These are phyloP conservation scores for Angomonas desouzai DNA, from an alignment of 208 protist genomes.

Conservation along the genomic window DNA sequence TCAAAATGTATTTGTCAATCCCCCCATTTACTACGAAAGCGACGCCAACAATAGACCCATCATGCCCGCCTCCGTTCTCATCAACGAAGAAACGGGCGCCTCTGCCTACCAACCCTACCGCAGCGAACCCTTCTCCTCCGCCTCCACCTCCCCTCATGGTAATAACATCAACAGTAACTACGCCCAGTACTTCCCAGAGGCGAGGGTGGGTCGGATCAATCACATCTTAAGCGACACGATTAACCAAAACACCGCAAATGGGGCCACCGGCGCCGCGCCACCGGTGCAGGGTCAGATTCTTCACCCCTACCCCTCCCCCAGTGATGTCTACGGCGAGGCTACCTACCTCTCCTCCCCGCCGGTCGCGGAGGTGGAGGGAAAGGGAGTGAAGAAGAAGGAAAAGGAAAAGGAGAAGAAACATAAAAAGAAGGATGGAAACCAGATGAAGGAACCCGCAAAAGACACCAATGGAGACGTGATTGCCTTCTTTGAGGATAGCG, in stretches of 20 bases:
- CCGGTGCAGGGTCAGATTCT: conserved; percentile 3
- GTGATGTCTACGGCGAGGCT: conserved; percentile 8
- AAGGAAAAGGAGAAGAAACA: not conserved
- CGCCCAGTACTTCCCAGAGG: conserved; percentile 5
- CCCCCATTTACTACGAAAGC: not conserved
- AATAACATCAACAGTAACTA: conserved; percentile 4
- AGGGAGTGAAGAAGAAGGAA: not conserved
- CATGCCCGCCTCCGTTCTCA: not conserved
- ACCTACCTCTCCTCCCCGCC: not conserved
- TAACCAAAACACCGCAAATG: not conserved
- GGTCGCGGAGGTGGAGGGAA: not conserved
- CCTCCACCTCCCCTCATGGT: not conserved
- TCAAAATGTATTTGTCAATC: not conserved
- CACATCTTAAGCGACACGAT: not conserved
- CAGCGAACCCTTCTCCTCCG: not conserved
- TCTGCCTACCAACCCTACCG: not conserved
- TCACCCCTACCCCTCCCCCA: conserved; percentile 1
- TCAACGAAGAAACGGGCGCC: not conserved
- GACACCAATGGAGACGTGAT: not conserved
- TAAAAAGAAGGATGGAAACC: not conserved
- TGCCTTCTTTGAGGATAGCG: not conserved
- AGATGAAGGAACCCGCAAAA: not conserved
- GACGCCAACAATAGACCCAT: not conserved
- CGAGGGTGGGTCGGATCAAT: not conserved
- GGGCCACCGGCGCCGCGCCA: not conserved